Base-by-base conservation (phyloP, 2,329 filamentous ascomycete species). In the Aspergillus brunneoviolaceus region DNA sequence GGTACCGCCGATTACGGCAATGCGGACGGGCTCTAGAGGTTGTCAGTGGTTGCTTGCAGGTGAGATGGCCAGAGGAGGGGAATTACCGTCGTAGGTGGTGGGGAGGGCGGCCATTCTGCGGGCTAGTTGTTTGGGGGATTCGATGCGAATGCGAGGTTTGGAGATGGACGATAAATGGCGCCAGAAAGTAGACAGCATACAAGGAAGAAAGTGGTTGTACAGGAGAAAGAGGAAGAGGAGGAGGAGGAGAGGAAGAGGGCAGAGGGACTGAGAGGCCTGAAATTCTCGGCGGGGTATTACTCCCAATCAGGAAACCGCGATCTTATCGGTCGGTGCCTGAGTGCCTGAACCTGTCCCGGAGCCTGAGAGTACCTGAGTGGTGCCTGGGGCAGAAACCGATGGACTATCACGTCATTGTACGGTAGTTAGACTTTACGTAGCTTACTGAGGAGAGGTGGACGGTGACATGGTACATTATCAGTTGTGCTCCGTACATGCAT, bases 1-100 rank as follows among this genome's bases (percentile, higher is more conserved):
- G 45, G 95, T 99, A 70, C 95, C 95, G 76, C 93, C 93, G 68
- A 96, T 92, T 58, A 96, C 90, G 74, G 90, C 94, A 72, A 97
- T 95, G 68, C 88, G 86, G 70, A 96, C 88, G 57, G 88, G 85
- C 51, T 75, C 76, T 78, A 59, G 31, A 54, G 6, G 11, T 39
- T 59, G 11, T 35, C 21, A 57, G 27, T 50, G 27, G 49, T 21
- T 16, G 21, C 12, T 29, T 35, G 29, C 47, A 9, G 10, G 52
- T 25, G 49, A 19, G 29, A 51, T 42, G 23, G 19, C 21, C 19
- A 29, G 39, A 35, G 11, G 27, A 51, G 57, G 49, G n/a, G n/a
- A 75, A 81, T 72, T 74, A 87, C 85, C 80, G 72, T 87, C 81
- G 71, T 87, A 87, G 64, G 81, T 82, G 64, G 79, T 79, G 6